Base-by-base conservation (phyloP, 495 filamentous ascomycete genomes). In the Tuber calosporum region DNA sequence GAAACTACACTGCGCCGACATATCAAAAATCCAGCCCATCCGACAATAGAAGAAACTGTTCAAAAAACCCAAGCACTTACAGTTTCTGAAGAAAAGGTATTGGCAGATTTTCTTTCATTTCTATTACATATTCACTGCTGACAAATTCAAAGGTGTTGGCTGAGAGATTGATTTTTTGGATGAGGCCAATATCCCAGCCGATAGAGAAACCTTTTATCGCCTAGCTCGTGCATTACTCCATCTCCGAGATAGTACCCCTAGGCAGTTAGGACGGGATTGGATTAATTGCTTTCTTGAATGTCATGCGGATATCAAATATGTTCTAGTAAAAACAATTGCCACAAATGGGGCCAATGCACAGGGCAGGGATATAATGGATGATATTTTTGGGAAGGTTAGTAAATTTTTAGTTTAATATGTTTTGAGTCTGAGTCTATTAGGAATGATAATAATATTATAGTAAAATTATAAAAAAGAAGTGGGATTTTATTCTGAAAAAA, bases 361-460 rank as follows among this genome's bases (percentile, higher is more conserved):
- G n/a, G 70, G 68, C 17, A 67, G 73, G 68, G 69, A 74, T 70
- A 42, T 67, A 2, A 74, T 71, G 40, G 62, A 71, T 71, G 69
- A 74, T 53, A 71, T 71, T 22, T 74, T 71, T 42, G 26, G 13
- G 6, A 58, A 73, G 36, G 67, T 73, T 1, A 11, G 40, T 41
- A 11, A 15, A 11, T 9, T 41, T 5, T 41, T 41, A 41, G 7
- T 41, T 15, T 41, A 41, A 41, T 41, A 6, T 41, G 11, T 9
- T 41, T 6, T 6, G 11, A 41, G 37, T 38, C 6, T 6, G 6
- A 38, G 37, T 38, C 6, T 38, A 38, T 38, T 38, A 38, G 6
- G 37, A n/a, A n/a, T n/a, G n/a, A n/a, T n/a, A n/a, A n/a, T n/a
- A n/a, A n/a, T n/a, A n/a, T n/a, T 38, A 38, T 38, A 38, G 37